Conservation (phyloP, 257 asterid species). For the Paulownia fortunei region DNA sequence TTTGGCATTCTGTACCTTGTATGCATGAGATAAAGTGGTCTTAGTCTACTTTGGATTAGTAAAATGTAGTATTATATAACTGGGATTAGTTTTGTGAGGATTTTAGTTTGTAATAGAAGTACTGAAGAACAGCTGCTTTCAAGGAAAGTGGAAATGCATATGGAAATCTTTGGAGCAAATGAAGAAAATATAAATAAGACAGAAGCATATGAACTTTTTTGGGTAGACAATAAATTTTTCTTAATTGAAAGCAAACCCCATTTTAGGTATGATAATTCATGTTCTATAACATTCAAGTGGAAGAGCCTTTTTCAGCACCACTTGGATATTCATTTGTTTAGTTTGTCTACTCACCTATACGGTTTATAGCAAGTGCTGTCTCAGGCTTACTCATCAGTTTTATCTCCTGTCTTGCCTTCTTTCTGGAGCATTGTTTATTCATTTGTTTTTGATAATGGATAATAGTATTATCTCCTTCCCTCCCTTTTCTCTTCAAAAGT, state of each 20-base stretch:
- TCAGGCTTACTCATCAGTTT: conserved; percentile 1
- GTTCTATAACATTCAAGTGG: conserved; percentile 6
- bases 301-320: not conserved
- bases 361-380: not conserved
- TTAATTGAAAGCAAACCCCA: not conserved
- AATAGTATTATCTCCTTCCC: not conserved
- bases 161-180: not conserved
- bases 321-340: not conserved
- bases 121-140: not conserved
- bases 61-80: not conserved
- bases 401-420: not conserved
- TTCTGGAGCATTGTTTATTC: not conserved
- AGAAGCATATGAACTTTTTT: not conserved
- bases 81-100: too few relatives aligned
- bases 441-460: not conserved
- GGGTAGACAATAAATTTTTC: not conserved
- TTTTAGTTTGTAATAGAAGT: not conserved
- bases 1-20: not conserved
- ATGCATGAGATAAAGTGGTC: not conserved
- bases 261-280: not conserved
- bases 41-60: not conserved
- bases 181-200: not conserved
- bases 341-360: not conserved
- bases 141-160: not conserved
- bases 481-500: not conserved